phyloP scores from a whole-genome alignment of 2,329 filamentous ascomycete genomes.

The Xylaria sp. region DNA sequence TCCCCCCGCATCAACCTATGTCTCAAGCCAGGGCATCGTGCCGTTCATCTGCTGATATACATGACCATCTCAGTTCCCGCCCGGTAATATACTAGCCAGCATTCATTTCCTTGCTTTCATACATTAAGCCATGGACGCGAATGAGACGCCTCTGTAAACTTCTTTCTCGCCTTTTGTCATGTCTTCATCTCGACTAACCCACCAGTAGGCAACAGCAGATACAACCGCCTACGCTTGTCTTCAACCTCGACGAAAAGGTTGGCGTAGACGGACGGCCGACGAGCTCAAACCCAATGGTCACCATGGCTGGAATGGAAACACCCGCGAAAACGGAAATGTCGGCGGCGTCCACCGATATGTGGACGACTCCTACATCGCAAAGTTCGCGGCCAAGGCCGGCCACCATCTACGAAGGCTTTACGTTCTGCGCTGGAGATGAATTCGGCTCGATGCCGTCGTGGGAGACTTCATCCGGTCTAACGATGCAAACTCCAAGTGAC shows the following conservation, averaged over 20 bases:
- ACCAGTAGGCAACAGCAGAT: conserved; percentile 59
- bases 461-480: conserved; percentile 64
- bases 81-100: conserved; percentile 50
- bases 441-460: conserved; percentile 65
- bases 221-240: conserved; percentile 62
- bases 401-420: conserved; percentile 71
- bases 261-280: conserved; percentile 57
- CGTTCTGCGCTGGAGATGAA: conserved; percentile 67
- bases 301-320: conserved; percentile 65
- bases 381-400: conserved; percentile 64
- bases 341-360: conserved; percentile 59
- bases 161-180: conserved; percentile 36
- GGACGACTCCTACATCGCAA: conserved; percentile 66
- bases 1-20: conserved; percentile 41
- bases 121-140: conserved; percentile 61
- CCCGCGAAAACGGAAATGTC: conserved; percentile 60
- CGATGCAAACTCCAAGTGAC: conserved; percentile 64
- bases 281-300: conserved; percentile 57
- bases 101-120: conserved; percentile 51
- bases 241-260: conserved; percentile 61
- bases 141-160: conserved; percentile 64
- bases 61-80: conserved; percentile 51
- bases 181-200: conserved; percentile 52
- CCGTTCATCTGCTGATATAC: conserved; percentile 54
- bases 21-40: conserved; percentile 49